Base-by-base conservation (phyloP, 116 monocot species). In the Zostera marina region DNA sequence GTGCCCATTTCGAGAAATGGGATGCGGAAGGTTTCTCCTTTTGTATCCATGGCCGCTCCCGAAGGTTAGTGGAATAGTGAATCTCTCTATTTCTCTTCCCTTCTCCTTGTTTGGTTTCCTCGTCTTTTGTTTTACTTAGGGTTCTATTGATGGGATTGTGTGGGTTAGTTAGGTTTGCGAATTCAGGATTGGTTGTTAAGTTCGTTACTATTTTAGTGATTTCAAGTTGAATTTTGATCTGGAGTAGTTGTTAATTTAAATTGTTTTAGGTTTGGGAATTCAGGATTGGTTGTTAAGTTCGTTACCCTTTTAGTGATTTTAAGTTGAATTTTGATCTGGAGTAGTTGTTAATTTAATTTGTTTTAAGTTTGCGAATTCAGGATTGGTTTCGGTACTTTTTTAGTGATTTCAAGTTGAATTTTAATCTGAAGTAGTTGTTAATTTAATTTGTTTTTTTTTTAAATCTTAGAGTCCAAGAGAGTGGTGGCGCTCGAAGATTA, bases 401-500 rank as follows among this genome's bases (percentile, higher is more conserved):
- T 48, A 19, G n/a, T 32, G 0, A 48, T 48, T n/a, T 48, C n/a
- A 48, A 19, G 17, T 8, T 8, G 17, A 51, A 1, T 51, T 51
- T 13, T 51, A 8, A 51, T 21, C 16, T 1, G 49, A 1, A 1
- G 24, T 21, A 42, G 11, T 17, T 14, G 3, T 11, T 11, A 61
- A 20, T 60, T 53, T 55, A 1, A 10, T 19, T 12, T 1, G n/a
- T n/a, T 44, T 44, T 10, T 16, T 23, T 22, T 42, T 51, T 20
- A 9, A 10, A 51, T 51, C 32, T 52, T 76, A 87, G 84, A 84
- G 44, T 9, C 59, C 12, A 78, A 77, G 44, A 65, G 94, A 22
- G 13, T 5, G 63, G 58, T 96, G 11, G 85, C 82, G 15, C 63
- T 96, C 17, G 63, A 77, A 49, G 94, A 94, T 52, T 94, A 94